Evolutionary conservation across 768 basidiomycete species (phyloP).

Genomic region (Pleurotus cornucopiae): DNA sequence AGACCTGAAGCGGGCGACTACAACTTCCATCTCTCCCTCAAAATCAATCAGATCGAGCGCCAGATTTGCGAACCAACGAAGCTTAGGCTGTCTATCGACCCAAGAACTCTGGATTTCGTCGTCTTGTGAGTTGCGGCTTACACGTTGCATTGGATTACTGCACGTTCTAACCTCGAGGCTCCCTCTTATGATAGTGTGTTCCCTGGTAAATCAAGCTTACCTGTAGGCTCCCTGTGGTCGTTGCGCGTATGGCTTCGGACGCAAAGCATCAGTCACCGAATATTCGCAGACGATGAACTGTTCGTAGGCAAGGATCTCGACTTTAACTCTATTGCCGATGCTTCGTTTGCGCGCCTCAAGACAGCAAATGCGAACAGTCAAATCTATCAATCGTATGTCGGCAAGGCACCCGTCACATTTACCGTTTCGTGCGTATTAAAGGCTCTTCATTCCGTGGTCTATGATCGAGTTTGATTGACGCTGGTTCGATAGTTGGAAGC

Average conservation of each 20-base stretch:
- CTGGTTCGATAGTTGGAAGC: conserved; percentile 41
- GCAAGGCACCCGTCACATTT: conserved; percentile 53
- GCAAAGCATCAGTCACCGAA: conserved; percentile 49
- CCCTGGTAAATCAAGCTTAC: conserved; percentile 54
- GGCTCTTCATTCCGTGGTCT: neutral
- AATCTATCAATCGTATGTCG: conserved; percentile 52
- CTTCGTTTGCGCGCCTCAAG: conserved; percentile 49
- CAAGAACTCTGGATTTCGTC: conserved; percentile 50
- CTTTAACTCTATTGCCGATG: conserved; percentile 52
- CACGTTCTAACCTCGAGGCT: neutral
- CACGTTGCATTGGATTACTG: neutral
- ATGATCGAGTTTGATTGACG: neutral
- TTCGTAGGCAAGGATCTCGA: conserved; percentile 69
- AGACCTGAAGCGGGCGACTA: conserved; percentile 41
- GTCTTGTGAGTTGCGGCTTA: conserved; percentile 46
- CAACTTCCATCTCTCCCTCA: conserved; percentile 50
- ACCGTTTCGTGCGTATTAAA: conserved; percentile 38
- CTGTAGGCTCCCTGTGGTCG: conserved; percentile 48
- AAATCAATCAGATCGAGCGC: conserved; percentile 52
- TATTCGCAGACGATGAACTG: conserved; percentile 61
- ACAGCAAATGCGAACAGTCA: conserved; percentile 38
- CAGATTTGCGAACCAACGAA: conserved; percentile 42
- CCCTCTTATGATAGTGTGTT: conserved; percentile 37
- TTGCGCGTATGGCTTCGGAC: conserved; percentile 64
- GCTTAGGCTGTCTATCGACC: conserved; percentile 47